Evolutionary conservation across 1,284 basidiomycete genomes (phyloP).

Genomic region (Rhizoctonia solani): DNA sequence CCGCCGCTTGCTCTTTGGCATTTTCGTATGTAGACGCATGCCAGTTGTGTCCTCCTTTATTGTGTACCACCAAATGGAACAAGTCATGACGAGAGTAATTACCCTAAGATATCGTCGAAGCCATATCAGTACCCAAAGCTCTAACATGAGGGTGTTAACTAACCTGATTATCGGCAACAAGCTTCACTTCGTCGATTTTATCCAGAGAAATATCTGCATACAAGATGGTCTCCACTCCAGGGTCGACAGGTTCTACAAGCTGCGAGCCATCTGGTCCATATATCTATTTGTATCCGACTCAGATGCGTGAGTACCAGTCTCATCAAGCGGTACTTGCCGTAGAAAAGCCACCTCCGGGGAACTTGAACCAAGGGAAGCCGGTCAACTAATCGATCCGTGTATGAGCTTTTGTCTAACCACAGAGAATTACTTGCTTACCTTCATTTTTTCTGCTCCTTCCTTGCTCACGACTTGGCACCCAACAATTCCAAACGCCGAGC

Average conservation of each 20-base stretch:
- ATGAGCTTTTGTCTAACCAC: not conserved
- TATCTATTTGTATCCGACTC: not conserved
- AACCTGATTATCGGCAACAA: constrained; percentile 14
- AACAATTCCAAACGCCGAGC: constrained; percentile 9
- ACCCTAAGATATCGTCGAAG: not conserved
- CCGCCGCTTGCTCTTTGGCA: not conserved
- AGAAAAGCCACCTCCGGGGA: constrained; percentile 18
- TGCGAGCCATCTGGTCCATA: constrained; percentile 14
- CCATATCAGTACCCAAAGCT: not conserved
- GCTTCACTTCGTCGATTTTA: constrained; percentile 11
- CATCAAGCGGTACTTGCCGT: not conserved
- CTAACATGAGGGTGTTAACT: not conserved
- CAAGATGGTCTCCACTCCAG: constrained; percentile 9
- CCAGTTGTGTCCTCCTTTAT: constrained; percentile 8
- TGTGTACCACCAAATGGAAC: constrained; percentile 10
- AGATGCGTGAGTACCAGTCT: not conserved
- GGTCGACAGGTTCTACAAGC: constrained; percentile 11
- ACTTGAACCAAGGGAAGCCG: constrained; percentile 19
- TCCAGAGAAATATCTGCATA: constrained; percentile 14
- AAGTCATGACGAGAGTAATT: constrained; percentile 14
- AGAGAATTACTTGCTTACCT: not conserved
- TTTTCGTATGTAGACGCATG: constrained; percentile 4
- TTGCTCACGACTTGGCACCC: constrained; percentile 5
- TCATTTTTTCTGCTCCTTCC: constrained; percentile 16
- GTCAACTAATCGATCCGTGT: not conserved